Evolutionary conservation across 495 filamentous ascomycete species (phyloP), one percentile per base, ranked within the genome.

Genomic region (Aspergillus olivimuriae): DNA sequence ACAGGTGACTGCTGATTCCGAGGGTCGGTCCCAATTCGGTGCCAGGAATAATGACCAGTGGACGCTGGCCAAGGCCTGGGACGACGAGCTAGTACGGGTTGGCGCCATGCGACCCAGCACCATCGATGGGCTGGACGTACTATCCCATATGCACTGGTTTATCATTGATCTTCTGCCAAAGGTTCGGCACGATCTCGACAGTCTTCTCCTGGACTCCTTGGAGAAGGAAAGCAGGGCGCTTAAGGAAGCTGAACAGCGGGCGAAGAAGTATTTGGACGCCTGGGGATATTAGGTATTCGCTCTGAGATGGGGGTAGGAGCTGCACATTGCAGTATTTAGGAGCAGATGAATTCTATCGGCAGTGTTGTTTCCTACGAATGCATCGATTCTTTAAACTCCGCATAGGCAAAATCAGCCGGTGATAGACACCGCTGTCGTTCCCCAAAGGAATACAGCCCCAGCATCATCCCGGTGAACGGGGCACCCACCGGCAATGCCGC

Each of bases 371-470:
- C 11, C 15, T 22, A 26, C 21, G 38, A 19, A 39, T 14, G 7
- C 23, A 4, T 17, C 2, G 7, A 22, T 39, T 14, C 50, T 46
- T 32, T 19, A 34, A 63, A 50, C n/a, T 50, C 47, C 7, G 54
- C 64, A 54, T 68, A 65, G 16, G 41, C 42, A 51, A 73, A 72
- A 37, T 72, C 70, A 2, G 68, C 70, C 6, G 70, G 65, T 14
- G 41, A 50, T 30, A 65, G 45, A 30, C 60, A 64, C n/a, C 54
- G 43, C 26, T 72, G 64, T 0, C 56, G 48, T 26, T 69, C 63
- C 10, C 66, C 68, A 56, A 68, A 68, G n/a, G 62, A 47, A 53
- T 73, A 73, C 15, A 72, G 9, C 1, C 70, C 68, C 24, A 70
- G 43, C 68, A 72, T 68, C 57, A 68, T 60, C 8, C 68, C 68